These are phyloP conservation scores for Furcasterigmium sp. DNA, from an alignment of 2,329 filamentous ascomycete genomes.

Conservation along the genomic window DNA sequence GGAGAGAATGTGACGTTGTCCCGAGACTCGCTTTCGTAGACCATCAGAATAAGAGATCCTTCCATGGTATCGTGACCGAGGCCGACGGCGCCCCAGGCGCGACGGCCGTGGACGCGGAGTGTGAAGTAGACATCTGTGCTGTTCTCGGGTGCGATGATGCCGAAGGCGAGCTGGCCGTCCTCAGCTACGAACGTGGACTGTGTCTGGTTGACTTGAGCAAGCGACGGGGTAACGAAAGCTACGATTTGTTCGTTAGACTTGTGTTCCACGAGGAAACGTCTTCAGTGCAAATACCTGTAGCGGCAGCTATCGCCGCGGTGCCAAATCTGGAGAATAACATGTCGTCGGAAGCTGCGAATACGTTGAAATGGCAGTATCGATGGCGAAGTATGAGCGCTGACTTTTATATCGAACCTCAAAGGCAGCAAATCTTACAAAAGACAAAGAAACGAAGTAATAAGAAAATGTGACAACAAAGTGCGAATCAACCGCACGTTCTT, in stretches of 20 bases:
- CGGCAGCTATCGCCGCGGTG: conserved; percentile 6
- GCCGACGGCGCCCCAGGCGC: conserved; percentile 50
- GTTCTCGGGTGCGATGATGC: conserved; percentile 42
- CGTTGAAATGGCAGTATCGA: too few species aligned
- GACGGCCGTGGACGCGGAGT: conserved; percentile 37
- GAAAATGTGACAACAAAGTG: too few species aligned
- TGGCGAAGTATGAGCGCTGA: too few species aligned
- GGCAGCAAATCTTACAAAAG: too few species aligned
- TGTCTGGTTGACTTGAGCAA: conserved; percentile 20
- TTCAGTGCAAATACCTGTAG: conserved; percentile 9
- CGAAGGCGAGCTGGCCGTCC: conserved; percentile 40
- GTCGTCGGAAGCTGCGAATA: neutral
- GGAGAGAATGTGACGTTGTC: conserved; percentile 52
- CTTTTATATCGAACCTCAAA: too few species aligned
- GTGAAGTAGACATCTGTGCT: conserved; percentile 45
- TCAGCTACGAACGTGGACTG: conserved; percentile 40
- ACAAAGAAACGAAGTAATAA: neutral
- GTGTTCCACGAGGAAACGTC: too few species aligned
- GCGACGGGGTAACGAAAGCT: conserved; percentile 13
- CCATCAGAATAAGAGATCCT: conserved; percentile 47
- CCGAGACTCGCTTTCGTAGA: conserved; percentile 42
- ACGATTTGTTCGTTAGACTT: conserved; percentile 5
- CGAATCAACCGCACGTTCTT: too few species aligned
- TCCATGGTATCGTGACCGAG: conserved; percentile 47
- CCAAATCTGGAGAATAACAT: conserved; percentile 11